These are phyloP conservation scores for Annona cherimola DNA, from an alignment of 164 flowering plant genomes.

Conservation along the genomic window DNA sequence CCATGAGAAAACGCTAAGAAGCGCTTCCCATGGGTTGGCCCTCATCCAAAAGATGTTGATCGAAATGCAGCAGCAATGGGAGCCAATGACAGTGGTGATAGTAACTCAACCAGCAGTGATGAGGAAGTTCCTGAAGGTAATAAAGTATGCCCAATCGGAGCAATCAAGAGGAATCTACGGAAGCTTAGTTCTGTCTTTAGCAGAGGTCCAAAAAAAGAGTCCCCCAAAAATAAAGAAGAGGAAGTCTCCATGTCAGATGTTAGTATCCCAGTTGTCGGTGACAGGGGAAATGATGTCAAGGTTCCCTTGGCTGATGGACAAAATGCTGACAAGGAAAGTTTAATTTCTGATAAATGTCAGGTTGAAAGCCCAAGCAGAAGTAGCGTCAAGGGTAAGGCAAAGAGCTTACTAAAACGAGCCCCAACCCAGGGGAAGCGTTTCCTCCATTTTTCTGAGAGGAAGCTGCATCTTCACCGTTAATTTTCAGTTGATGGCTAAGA, in stretches of 20 bases:
- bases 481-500: too few relatives aligned
- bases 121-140: constrained; percentile 41
- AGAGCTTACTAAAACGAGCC: constrained; percentile 28
- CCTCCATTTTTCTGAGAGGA: too few relatives aligned
- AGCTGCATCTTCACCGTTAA: too few relatives aligned
- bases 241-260: constrained; percentile 31
- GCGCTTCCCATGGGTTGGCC: too few relatives aligned
- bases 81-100: constrained; percentile 14
- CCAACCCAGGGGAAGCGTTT: too few relatives aligned
- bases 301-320: constrained; percentile 33
- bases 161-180: constrained; percentile 38
- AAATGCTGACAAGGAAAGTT: constrained; percentile 22
- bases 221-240: constrained; percentile 19
- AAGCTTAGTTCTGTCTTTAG: constrained; percentile 51
- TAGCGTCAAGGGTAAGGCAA: constrained; percentile 40
- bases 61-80: constrained; percentile 22
- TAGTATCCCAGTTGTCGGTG: constrained; percentile 36
- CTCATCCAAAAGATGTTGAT: constrained; percentile 17
- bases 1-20: too few relatives aligned
- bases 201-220: constrained; percentile 32
- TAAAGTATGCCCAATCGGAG: constrained; percentile 14
- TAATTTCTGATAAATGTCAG: constrained; percentile 25
- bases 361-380: constrained; percentile 33
- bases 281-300: constrained; percentile 35
- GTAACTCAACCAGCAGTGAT: constrained; percentile 26